These are phyloP conservation scores for Wickerhamomyces queroliae DNA, from an alignment of 805 yeast species.

Conservation along the genomic window DNA sequence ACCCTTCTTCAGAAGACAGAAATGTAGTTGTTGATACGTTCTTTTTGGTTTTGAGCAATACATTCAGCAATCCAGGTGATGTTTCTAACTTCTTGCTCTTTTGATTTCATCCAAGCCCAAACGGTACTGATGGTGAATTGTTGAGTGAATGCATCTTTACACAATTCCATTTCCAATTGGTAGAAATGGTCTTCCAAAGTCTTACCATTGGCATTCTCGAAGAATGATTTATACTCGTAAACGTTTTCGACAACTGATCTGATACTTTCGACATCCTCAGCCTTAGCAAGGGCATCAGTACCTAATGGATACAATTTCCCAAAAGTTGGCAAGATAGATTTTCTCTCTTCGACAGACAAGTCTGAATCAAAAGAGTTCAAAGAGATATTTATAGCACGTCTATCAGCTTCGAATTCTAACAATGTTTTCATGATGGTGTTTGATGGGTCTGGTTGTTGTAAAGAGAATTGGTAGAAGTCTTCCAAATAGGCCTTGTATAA, in stretches of 20 bases:
- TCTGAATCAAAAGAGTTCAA: conserved; percentile 86
- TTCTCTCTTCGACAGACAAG: conserved; percentile 65
- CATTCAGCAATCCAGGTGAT: conserved; percentile 99
- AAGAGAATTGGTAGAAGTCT: conserved; percentile 69
- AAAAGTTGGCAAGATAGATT: conserved; percentile 67
- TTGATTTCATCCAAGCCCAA: conserved; percentile 96
- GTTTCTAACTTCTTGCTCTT: conserved; percentile 95
- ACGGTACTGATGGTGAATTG: conserved; percentile 86
- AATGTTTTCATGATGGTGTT: conserved; percentile 73
- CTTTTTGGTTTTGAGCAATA: conserved; percentile 97
- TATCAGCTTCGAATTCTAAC: conserved; percentile 89
- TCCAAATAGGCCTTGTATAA: conserved; percentile 91
- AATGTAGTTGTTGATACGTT: conserved; percentile 85
- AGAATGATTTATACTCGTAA: conserved; percentile 60
- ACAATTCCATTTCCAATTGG: conserved; percentile 83
- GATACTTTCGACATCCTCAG: conserved; percentile 84
- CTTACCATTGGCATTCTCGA: conserved; percentile 41
- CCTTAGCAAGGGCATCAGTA: conserved; percentile 59
- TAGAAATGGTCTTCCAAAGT: conserved; percentile 93
- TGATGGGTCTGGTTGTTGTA: conserved; percentile 66
- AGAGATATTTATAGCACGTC: conserved; percentile 87
- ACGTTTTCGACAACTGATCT: conserved; percentile 57
- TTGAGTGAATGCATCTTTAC: conserved; percentile 92
- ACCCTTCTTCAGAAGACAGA: conserved; percentile 55
- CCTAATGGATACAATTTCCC: conserved; percentile 75